These are phyloP conservation scores for Ascochyta pisi DNA, from an alignment of 2,329 filamentous ascomycete species.

Conservation along the genomic window DNA sequence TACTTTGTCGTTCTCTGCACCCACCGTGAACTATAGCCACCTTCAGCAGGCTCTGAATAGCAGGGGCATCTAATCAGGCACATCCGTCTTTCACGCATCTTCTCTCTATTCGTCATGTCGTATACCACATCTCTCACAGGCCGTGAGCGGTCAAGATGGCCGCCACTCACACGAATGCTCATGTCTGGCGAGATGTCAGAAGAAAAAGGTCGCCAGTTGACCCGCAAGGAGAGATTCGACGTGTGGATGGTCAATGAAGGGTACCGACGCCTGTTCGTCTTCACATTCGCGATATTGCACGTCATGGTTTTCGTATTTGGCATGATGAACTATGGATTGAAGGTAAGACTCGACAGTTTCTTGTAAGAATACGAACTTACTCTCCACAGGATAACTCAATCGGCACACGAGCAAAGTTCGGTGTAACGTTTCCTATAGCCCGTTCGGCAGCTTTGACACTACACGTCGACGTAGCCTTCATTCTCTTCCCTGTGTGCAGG, in stretches of 20 bases:
- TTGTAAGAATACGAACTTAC: constrained; percentile 13
- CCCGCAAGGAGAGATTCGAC: constrained; percentile 75
- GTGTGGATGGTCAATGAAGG: constrained; percentile 91
- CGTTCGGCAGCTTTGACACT: constrained; percentile 77
- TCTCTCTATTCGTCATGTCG: constrained; percentile 34
- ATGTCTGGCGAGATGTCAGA: constrained; percentile 83
- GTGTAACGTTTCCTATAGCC: constrained; percentile 78
- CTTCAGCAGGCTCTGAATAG: constrained; percentile 51
- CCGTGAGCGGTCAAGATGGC: constrained; percentile 78
- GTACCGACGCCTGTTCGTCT: constrained; percentile 81
- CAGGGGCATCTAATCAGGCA: constrained; percentile 34
- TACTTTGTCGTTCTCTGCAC: constrained; percentile 43
- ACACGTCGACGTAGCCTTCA: constrained; percentile 80
- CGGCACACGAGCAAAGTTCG: constrained; percentile 71
- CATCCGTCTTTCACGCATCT: constrained; percentile 16
- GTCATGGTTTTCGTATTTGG: constrained; percentile 80
- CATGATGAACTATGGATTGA: constrained; percentile 79
- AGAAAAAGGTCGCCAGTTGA: constrained; percentile 72
- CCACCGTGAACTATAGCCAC: constrained; percentile 34
- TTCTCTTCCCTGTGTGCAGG: constrained; percentile 82
- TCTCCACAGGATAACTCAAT: constrained; percentile 65
- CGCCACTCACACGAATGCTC: constrained; percentile 81
- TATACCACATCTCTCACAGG: constrained; percentile 46
- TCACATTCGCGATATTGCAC: constrained; percentile 76
- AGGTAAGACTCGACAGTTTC: constrained; percentile 51